Evolutionary conservation across 306 rosid genomes (phyloP).

Genomic region (Fragaria ananassa): DNA sequence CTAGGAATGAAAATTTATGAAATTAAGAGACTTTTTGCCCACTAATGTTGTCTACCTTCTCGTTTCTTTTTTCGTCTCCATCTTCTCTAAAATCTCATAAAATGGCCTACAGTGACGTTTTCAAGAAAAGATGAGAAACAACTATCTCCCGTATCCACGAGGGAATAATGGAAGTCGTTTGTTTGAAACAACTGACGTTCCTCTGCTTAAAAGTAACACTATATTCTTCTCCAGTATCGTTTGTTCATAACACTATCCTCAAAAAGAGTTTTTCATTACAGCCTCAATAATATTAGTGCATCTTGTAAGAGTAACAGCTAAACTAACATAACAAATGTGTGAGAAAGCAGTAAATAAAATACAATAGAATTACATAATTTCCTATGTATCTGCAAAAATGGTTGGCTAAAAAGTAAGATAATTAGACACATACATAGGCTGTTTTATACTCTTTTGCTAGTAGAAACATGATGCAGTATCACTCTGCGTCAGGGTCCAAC

Average conservation of each 20-base stretch:
- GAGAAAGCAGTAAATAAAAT: background rate
- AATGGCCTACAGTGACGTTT: too few relatives aligned
- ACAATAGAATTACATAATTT: background rate
- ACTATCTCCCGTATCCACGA: background rate
- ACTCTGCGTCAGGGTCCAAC: constrained; percentile 85
- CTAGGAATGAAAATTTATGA: background rate
- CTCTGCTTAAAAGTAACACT: too few relatives aligned
- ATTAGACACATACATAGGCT: background rate
- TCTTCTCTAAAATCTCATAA: too few relatives aligned
- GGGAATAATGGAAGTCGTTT: background rate
- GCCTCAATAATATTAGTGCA: background rate
- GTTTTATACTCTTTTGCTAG: background rate
- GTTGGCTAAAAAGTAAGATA: background rate
- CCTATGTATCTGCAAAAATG: constrained; percentile 16
- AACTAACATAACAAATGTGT: background rate
- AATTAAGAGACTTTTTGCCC: background rate
- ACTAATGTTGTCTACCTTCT: background rate
- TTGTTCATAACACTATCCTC: too few relatives aligned
- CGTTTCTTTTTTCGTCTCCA: background rate
- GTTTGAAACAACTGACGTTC: background rate
- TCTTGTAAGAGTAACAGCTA: background rate
- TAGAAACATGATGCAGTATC: constrained; percentile 42
- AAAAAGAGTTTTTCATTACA: background rate
- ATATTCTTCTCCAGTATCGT: too few relatives aligned
- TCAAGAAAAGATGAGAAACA: too few relatives aligned